Base-by-base conservation (phyloP, 1,139 yeast genomes). In the Debaryomycetaceae sp. region DNA sequence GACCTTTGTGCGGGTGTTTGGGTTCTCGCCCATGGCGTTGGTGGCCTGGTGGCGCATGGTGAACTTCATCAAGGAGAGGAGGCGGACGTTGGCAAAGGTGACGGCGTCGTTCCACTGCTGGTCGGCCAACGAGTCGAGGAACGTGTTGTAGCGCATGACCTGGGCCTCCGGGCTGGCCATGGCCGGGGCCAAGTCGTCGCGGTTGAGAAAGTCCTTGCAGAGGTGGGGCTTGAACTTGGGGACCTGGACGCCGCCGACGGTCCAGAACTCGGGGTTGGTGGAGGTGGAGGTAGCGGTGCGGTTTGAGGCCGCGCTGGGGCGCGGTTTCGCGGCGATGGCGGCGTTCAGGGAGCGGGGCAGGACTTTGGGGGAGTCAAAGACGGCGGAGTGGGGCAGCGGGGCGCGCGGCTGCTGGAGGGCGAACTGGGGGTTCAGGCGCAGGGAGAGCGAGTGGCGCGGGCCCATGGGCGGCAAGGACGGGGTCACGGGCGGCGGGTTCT, bases 81-180 rank as follows among this genome's bases (percentile, higher is more conserved):
- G 50, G 18, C 71, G 39, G n/a, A 59, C 51, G 23, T 43, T 51
- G 13, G 67, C 63, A 44, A 62, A 62, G 34, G 53, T 60, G n/a
- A 61, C 47, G 0, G 69, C 62, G 37, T 63, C 70, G 28, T 50
- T 49, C 14, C 42, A 39, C 30, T 56, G 67, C 31, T 56, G 58
- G 10, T 50, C 59, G 15, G 49, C 36, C 16, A 62, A 31, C 15
- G 55, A 44, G 19, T 55, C 59, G 12, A 62, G 45, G 36, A 56
- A 63, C 29, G 47, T 50, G 30, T 53, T 48, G 36, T 46, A 64
- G n/a, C 67, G 40, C 35, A 53, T 49, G 4, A 50, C 34, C 32
- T 57, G 62, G 32, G 53, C 58, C 2, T 47, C 38, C 2, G 67
- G 66, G 4, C 54, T 41, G 13, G 41, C 36, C 16, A 62, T 44